Evolutionary conservation across 1,284 basidiomycete genomes (phyloP), one percentile per base, ranked within the genome.

Genomic region (Tylopilus sp.): DNA sequence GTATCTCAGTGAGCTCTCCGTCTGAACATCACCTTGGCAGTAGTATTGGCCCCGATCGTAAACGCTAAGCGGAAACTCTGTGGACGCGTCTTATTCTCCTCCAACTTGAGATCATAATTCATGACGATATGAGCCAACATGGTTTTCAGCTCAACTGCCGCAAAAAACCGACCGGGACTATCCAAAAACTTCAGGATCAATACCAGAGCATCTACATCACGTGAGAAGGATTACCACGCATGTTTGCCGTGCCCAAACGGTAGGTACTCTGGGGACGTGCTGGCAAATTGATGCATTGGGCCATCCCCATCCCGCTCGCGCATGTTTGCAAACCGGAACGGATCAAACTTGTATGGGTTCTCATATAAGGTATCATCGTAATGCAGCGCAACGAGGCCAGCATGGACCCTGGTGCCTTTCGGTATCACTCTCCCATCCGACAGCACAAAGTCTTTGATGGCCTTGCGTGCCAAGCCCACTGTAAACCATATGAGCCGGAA

Each of bases 401-500:
- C 72, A 19, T 70, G 66, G 54, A 83, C 58, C 26, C 69, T 58
- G 2, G 73, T 66, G 16, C 82, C 82, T 39, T 74, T 69, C 5
- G 82, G 83, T 7, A 85, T 58, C 19, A 74, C 70, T 1, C 79
- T 80, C 3, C 83, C 84, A 60, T 84, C 79, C 0, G 80, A 80
- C 63, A 84, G 80, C 0, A 75, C 80, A 67, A 77, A 79, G 26
- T 79, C 76, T 47, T 77, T 73, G 47, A 78, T 39, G 1, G 77
- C 79, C 53, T 71, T 72, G 58, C 83, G 80, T 5, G 53, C 58
- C 69, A 81, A 71, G 22, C 62, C 58, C 53, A 80, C 81, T 83
- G 36, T n/a, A 41, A 9, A 29, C 29, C 29, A 33, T 29, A 2
- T 36, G 36, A 36, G 36, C 36, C 36, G 36, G 12, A 36, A 36